Conservation (phyloP, 2,329 filamentous ascomycete species). For the Knoxdaviesia capensis region DNA sequence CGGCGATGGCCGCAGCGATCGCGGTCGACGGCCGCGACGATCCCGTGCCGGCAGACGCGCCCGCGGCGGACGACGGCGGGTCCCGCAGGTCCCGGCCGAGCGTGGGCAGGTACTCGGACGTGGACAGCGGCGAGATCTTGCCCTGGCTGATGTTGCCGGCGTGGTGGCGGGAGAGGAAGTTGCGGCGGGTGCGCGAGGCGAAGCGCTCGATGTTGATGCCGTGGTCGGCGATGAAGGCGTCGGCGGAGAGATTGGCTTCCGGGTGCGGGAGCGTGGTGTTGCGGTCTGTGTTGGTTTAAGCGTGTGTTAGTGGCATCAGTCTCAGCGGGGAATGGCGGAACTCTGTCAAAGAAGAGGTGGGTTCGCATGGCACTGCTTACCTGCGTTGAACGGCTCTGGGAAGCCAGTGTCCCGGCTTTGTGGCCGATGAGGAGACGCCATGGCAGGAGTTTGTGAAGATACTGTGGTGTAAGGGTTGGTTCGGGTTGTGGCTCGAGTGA, state of each 20-base stretch:
- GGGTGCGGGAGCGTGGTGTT: slow-evolving; percentile 44
- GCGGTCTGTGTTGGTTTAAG: slow-evolving; percentile 14
- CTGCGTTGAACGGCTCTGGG: slow-evolving; percentile 26
- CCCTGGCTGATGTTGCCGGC: slow-evolving; percentile 26
- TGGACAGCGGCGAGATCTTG: slow-evolving; percentile 17
- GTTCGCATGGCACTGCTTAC: slow-evolving; percentile 13
- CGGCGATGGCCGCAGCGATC: slow-evolving; percentile 1
- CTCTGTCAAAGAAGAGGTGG: too few species aligned
- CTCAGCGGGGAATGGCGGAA: too few species aligned
- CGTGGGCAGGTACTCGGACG: slow-evolving; percentile 3
- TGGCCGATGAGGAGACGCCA: slow-evolving; percentile 3
- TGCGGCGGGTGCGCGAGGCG: slow-evolving; percentile 21
- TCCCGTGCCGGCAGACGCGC: slow-evolving; percentile 1
- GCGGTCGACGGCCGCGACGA: slow-evolving; percentile 2
- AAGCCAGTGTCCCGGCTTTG: slow-evolving; percentile 25
- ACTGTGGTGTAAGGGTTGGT: too few species aligned
- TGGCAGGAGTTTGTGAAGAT: not conserved
- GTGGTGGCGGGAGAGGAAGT: slow-evolving; percentile 19
- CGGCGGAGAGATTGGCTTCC: slow-evolving; percentile 34
- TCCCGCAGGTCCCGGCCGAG: not conserved
- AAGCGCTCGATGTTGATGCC: slow-evolving; percentile 25
- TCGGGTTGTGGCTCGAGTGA: too few species aligned
- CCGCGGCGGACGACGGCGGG: too few species aligned
- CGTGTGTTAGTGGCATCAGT: not conserved
- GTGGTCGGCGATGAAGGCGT: slow-evolving; percentile 34